phyloP scores from a whole-genome alignment of 2,329 filamentous ascomycete genomes.

The Botryotinia convoluta region DNA sequence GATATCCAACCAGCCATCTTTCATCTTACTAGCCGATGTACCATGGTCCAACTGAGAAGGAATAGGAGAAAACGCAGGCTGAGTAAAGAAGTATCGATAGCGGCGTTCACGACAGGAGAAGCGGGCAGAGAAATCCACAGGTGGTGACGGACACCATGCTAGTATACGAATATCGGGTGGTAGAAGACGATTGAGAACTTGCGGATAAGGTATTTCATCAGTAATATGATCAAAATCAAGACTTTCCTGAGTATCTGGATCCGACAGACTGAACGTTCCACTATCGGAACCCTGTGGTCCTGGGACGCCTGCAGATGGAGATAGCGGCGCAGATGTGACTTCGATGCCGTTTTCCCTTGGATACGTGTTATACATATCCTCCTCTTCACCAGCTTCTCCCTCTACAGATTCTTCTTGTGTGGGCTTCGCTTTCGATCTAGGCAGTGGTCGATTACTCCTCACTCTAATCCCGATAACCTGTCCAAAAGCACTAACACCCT shows the following conservation, averaged over 20 bases:
- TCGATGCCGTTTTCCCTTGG: conserved; percentile 32
- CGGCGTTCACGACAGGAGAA: conserved; percentile 89
- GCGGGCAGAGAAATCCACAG: conserved; percentile 78
- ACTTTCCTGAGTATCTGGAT: conserved; percentile 35
- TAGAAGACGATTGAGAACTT: conserved; percentile 80
- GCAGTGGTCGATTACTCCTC: conserved; percentile 70
- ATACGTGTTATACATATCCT: conserved; percentile 27
- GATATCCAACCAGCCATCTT: conserved; percentile 81
- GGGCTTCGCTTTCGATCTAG: conserved; percentile 32
- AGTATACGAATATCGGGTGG: conserved; percentile 86
- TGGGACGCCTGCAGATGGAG: conserved; percentile 21
- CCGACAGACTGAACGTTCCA: conserved; percentile 14
- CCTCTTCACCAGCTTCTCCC: conserved; percentile 20
- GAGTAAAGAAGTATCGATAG: conserved; percentile 97
- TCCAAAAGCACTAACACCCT: conserved; percentile 92
- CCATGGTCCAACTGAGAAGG: conserved; percentile 50
- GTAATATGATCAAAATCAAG: conserved; percentile 62
- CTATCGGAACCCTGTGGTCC: neutral
- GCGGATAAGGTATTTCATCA: conserved; percentile 82
- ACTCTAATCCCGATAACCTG: conserved; percentile 86
- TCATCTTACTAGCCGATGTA: conserved; percentile 38
- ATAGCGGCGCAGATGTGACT: conserved; percentile 31
- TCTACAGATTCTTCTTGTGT: conserved; percentile 22
- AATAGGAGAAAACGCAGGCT: conserved; percentile 76
- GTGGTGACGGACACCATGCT: conserved; percentile 86